Base-by-base conservation (phyloP, 2,329 filamentous ascomycete species). In the Rutstroemia sp. region DNA sequence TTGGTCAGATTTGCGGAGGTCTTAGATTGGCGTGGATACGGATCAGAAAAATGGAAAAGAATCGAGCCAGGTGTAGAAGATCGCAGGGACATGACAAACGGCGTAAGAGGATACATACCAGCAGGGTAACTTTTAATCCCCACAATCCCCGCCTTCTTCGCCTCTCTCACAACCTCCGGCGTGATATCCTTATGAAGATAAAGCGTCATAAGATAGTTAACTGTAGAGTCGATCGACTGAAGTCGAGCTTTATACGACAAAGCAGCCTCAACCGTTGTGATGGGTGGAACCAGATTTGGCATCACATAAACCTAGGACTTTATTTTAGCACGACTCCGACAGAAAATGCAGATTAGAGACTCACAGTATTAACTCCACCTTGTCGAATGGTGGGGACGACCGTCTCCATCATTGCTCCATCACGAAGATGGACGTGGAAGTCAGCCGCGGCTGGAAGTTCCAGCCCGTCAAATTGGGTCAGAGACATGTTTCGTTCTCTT, bases 131-230 rank as follows among this genome's bases (percentile, higher is more conserved):
- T 57, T 39, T 63, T 63, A 2, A 63, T 54, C 30, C 53, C 54
- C 5, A 52, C 53, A 48, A 63, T 61, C 9, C 61, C 61, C 16
- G 59, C 57, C 10, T 58, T 53, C 27, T 61, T 61, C 21, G 61
- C 61, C 25, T 63, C 57, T 14, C 57, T 57, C 16, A 63, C 62
- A 6, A 57, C 57, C 46, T 62, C 61, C 5, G 61, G 59, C 2
- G 57, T 61, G 49, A 63, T 54, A 27, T 41, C 41, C n/a, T 56
- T 21, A 27, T 60, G 54, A 17, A 60, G 54, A 47, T 57, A 89
- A 49, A 90, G 77, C 1, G 87, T 86, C 86, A 90, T 89, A 59
- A 90, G 78, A 67, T 82, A 89, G 58, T 78, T 78, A 57, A 89
- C 83, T 53, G 78, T 75, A 1, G 80, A 77, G 48, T 83, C 80